A percentile compares a stretch with the other conserved stretches of the same genome.
Conservation (phyloP, 208 protist genomes). For the Leishmania mexicana region DNA sequence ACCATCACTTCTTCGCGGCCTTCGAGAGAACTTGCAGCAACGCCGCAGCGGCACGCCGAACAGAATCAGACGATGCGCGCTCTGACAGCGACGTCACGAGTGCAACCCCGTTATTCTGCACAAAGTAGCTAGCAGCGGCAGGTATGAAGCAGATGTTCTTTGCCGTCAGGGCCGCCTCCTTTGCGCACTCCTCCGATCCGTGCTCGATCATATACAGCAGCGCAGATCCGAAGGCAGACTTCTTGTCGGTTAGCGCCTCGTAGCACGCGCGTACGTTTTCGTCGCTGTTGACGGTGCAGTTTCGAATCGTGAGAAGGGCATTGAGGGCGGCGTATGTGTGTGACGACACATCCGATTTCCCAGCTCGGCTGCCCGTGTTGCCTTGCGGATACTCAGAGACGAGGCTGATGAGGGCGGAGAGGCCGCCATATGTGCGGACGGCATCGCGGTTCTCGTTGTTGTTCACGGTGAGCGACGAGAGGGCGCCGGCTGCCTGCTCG, state of each 20-base stretch:
- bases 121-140: constrained; percentile 50
- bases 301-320: constrained; percentile 79
- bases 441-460: constrained; percentile 83
- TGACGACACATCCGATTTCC: constrained; percentile 37
- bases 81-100: constrained; percentile 63
- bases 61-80: constrained; percentile 63
- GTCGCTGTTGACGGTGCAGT: constrained; percentile 76
- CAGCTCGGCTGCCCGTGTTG: constrained; percentile 24
- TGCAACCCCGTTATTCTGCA: constrained; percentile 46
- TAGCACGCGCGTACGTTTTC: constrained; percentile 58
- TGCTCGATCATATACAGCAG: constrained; percentile 79
- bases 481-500: constrained; percentile 88
- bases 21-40: constrained; percentile 68
- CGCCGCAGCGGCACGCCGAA: constrained; percentile 59
- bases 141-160: constrained; percentile 80
- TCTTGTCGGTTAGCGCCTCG: constrained; percentile 31
- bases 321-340: constrained; percentile 81
- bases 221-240: constrained; percentile 46
- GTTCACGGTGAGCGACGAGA: constrained; percentile 89
- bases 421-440: constrained; percentile 72
- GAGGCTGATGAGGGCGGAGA: constrained; percentile 70
- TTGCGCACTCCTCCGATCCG: constrained; percentile 85
- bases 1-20: constrained; percentile 19
- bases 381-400: constrained; percentile 63
- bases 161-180: constrained; percentile 83